Evolutionary conservation across 78 protist genomes (phyloP), one percentile per base, ranked within the genome.

Genomic region (Protostelium mycophagum): DNA sequence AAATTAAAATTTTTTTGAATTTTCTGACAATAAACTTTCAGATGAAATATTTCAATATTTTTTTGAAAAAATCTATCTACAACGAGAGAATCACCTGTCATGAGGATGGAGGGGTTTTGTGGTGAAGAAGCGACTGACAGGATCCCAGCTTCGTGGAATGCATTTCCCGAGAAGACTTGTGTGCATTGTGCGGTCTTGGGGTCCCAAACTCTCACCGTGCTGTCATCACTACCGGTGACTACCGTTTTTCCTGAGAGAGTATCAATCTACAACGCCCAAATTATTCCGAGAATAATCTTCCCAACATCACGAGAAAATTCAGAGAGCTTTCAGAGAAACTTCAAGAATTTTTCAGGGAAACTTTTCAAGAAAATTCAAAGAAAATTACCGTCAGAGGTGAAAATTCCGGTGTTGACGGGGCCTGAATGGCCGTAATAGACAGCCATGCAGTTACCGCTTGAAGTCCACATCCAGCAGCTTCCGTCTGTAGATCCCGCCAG

Each of bases 381-480:
- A 16, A 16, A 5, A 5, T 51, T 16, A 36, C 97, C 97, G 85
- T 93, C 94, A 29, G 88, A 85, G 34, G 95, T 87, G 86, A 90
- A 95, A 23, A 34, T 35, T 51, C 96, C 97, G 73, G 88, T 91
- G n/a, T 94, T 90, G 5, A 95, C 91, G 25, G 91, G 23, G 0
- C 91, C 95, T 37, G 83, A 51, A 36, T 95, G 97, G 0, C 96
- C 97, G 0, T 85, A 84, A 36, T 90, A 94, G 39, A 91, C 38
- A 16, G 83, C 84, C 34, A 94, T 35, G 36, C 87, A 1, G 37
- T 83, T 85, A 28, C 90, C 87, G 35, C 90, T 93, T 28, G 95
- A 86, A 31, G 93, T 88, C 94, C 93, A 95, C 95, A 95, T 63
- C 91, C 94, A 95, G 28, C 87, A 39, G 34, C 91, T 91, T 38